Evolutionary conservation across 768 basidiomycete genomes (phyloP).

Genomic region (Rubroboletus pulcherrimus): DNA sequence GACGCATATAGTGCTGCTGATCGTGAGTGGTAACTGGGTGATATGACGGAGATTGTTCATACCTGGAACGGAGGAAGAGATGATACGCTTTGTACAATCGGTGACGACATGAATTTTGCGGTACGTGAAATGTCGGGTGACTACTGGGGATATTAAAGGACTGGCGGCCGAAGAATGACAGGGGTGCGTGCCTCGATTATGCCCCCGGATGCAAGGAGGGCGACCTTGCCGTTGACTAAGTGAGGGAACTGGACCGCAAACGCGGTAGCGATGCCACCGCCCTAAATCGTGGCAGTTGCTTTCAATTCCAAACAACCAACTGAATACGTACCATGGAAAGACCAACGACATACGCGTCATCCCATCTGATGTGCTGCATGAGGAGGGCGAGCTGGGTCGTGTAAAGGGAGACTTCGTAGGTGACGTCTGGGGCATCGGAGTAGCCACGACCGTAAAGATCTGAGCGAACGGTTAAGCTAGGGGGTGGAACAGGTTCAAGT

Average conservation of each 20-base stretch:
- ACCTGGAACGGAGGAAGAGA: conserved; percentile 62
- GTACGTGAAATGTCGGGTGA: conserved; percentile 67
- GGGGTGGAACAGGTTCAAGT: neutral
- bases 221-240: conserved; percentile 61
- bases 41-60: conserved; percentile 17
- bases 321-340: conserved; percentile 61
- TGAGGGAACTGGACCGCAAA: conserved; percentile 71
- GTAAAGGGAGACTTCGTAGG: conserved; percentile 62
- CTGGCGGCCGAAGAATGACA: neutral
- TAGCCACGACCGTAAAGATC: conserved; percentile 83
- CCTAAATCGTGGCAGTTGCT: conserved; percentile 38
- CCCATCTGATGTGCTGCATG: conserved; percentile 75
- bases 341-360: conserved; percentile 59
- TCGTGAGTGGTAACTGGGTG: neutral
- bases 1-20: conserved; percentile 48
- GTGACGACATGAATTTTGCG: conserved; percentile 74
- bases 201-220: conserved; percentile 66
- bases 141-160: conserved; percentile 30
- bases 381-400: conserved; percentile 79
- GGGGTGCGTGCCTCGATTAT: conserved; percentile 52
- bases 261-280: conserved; percentile 68
- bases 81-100: conserved; percentile 63
- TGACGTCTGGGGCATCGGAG: conserved; percentile 71
- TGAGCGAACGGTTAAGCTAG: conserved; percentile 24
- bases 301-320: conserved; percentile 3